Percentiles rank a stretch among this genome's conserved stretches.
Evolutionary conservation across 116 monocot genomes (phyloP).

Genomic region (Zostera marina): DNA sequence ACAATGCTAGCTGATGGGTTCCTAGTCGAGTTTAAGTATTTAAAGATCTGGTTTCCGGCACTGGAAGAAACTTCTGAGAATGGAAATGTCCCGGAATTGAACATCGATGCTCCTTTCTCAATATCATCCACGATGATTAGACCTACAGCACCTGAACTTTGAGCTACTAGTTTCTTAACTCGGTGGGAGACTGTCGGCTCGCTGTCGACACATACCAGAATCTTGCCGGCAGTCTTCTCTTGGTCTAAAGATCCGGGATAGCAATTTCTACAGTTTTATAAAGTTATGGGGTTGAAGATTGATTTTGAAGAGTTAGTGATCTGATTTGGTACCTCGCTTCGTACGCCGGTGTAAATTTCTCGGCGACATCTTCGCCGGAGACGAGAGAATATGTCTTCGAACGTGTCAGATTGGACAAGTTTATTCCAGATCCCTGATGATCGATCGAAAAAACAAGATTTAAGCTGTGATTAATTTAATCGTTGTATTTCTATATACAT

Average conservation of each 20-base stretch:
- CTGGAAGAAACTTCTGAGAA: constrained; percentile 54
- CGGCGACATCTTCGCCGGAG: constrained; percentile 57
- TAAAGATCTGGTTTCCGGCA: constrained; percentile 46
- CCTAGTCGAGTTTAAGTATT: constrained; percentile 85
- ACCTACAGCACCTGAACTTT: constrained; percentile 52
- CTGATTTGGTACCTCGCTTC: constrained; percentile 59
- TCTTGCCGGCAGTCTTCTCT: constrained; percentile 53
- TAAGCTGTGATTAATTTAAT: neutral
- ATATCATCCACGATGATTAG: constrained; percentile 60
- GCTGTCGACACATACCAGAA: constrained; percentile 58
- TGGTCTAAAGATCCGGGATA: constrained; percentile 85
- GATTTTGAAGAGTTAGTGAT: neutral
- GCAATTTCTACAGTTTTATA: constrained; percentile 51
- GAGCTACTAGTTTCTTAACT: constrained; percentile 72
- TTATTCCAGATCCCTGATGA: constrained; percentile 71
- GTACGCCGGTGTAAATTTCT: constrained; percentile 50
- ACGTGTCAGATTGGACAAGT: constrained; percentile 69
- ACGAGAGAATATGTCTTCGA: constrained; percentile 46
- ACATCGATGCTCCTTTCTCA: constrained; percentile 36
- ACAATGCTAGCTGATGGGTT: constrained; percentile 53
- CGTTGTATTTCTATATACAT: too few species aligned
- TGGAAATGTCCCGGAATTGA: constrained; percentile 71
- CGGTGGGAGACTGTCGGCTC: constrained; percentile 50
- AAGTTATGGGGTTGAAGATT: neutral
- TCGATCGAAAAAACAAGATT: too few species aligned